Evolutionary conservation across 352 stramenopile genomes (phyloP).

Genomic region (Elongisporangium senticosum): DNA sequence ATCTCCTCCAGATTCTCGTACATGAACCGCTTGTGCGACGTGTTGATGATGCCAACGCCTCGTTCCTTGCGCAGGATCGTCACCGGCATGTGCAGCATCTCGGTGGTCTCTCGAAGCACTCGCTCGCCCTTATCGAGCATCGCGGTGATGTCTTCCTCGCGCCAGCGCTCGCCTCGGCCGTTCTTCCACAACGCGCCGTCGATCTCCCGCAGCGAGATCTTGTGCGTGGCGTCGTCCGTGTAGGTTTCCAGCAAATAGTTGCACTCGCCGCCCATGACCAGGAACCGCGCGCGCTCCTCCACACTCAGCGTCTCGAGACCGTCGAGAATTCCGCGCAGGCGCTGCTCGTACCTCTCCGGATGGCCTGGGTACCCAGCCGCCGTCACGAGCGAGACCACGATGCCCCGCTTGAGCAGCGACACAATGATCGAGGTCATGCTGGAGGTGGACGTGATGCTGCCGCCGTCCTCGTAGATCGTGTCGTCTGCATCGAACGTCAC

Average conservation of each 20-base stretch:
- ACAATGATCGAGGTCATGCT: slow-evolving; percentile 72
- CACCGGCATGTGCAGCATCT: slow-evolving; percentile 79
- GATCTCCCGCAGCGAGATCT: slow-evolving; percentile 62
- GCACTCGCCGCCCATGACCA: slow-evolving; percentile 96
- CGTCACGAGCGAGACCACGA: slow-evolving; percentile 81
- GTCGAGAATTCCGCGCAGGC: slow-evolving; percentile 73
- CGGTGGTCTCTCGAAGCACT: slow-evolving; percentile 68
- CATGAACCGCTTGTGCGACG: slow-evolving; percentile 66
- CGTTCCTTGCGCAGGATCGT: slow-evolving; percentile 91
- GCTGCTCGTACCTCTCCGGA: slow-evolving; percentile 62
- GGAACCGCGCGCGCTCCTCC: slow-evolving; percentile 62
- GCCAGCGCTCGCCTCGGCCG: slow-evolving; percentile 84
- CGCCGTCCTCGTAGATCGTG: slow-evolving; percentile 84
- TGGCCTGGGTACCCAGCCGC: slow-evolving; percentile 73
- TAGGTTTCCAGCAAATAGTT: slow-evolving; percentile 92
- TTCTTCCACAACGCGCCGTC: slow-evolving; percentile 69
- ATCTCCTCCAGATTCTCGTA: slow-evolving; percentile 95
- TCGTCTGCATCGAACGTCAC: slow-evolving; percentile 85
- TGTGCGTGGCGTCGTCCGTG: slow-evolving; percentile 29
- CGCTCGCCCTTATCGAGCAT: slow-evolving; percentile 84
- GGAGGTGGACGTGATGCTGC: slow-evolving; percentile 57
- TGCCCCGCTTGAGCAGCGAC: slow-evolving; percentile 51
- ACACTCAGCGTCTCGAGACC: slow-evolving; percentile 39
- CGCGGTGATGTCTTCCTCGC: slow-evolving; percentile 59
- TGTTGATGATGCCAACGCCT: slow-evolving; percentile 90